Percentiles rank a stretch among this genome's conserved stretches.
phyloP scores from a whole-genome alignment of 495 filamentous ascomycete genomes.

The Neurospora sp. region DNA sequence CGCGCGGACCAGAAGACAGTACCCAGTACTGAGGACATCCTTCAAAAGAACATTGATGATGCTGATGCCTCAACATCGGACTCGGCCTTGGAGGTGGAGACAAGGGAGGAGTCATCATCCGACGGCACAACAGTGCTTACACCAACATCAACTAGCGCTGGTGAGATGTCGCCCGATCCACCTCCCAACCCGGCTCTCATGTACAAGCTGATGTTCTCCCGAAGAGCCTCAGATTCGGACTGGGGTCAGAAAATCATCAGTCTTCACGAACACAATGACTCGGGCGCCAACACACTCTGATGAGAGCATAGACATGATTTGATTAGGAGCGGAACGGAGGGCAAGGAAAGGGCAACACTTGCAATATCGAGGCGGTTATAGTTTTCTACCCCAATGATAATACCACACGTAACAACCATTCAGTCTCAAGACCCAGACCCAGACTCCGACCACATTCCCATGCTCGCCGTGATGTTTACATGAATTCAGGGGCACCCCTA shows the following conservation, averaged over 20 bases:
- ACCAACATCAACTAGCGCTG: neutral
- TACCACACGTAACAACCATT: neutral
- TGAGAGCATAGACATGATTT: neutral
- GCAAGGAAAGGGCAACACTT: neutral
- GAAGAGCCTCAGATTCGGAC: neutral
- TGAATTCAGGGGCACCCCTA: neutral
- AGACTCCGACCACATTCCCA: neutral
- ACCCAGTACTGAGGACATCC: neutral
- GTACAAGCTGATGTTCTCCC: neutral
- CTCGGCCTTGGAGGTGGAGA: neutral
- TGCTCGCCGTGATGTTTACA: neutral
- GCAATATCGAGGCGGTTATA: neutral
- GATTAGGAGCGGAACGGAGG: neutral
- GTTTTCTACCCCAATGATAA: neutral
- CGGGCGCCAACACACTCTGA: neutral
- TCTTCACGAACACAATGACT: neutral
- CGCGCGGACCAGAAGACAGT: neutral
- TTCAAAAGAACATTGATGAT: neutral
- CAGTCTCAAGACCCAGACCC: accelerated
- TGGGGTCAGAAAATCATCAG: neutral
- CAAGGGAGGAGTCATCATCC: neutral
- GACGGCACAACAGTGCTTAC: neutral
- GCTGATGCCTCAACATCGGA: neutral
- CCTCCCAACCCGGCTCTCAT: neutral
- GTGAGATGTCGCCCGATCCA: neutral